Conservation (phyloP, 345 rosid species). For the Citrus unshiu region DNA sequence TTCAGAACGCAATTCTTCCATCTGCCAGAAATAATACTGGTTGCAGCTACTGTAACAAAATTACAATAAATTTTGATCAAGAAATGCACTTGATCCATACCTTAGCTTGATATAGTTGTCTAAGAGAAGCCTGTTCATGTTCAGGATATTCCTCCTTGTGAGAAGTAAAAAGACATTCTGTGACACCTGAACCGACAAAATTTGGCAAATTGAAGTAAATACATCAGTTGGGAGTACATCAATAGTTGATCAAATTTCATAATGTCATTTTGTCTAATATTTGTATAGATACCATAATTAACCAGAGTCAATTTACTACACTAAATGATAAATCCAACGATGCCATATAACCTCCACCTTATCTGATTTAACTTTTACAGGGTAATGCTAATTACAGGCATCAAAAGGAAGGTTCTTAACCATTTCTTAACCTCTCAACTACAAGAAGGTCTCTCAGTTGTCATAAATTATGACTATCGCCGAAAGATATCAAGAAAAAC, state of each 20-base stretch:
- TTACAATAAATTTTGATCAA: constrained; percentile 11
- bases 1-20: constrained; percentile 92
- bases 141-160: constrained; percentile 98
- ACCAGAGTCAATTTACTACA: background rate
- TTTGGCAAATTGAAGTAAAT: background rate
- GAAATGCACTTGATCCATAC: constrained; percentile 32
- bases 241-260: background rate
- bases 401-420: background rate
- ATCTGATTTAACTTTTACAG: background rate
- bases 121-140: constrained; percentile 88
- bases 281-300: background rate
- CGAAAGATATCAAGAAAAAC: background rate
- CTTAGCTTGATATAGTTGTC: constrained; percentile 86
- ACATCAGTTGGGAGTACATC: background rate
- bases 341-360: background rate
- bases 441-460: background rate
- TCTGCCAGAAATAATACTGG: constrained; percentile 40
- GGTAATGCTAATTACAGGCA: background rate
- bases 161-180: constrained; percentile 87
- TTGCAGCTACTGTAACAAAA: constrained; percentile 8
- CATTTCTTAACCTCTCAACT: background rate
- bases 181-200: constrained; percentile 56
- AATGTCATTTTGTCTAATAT: background rate
- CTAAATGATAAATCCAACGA: background rate
- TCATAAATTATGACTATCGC: background rate